Evolutionary conservation across 2,329 filamentous ascomycete genomes (phyloP), one percentile per base, ranked within the genome.

Genomic region (Coleophoma crateriformis): DNA sequence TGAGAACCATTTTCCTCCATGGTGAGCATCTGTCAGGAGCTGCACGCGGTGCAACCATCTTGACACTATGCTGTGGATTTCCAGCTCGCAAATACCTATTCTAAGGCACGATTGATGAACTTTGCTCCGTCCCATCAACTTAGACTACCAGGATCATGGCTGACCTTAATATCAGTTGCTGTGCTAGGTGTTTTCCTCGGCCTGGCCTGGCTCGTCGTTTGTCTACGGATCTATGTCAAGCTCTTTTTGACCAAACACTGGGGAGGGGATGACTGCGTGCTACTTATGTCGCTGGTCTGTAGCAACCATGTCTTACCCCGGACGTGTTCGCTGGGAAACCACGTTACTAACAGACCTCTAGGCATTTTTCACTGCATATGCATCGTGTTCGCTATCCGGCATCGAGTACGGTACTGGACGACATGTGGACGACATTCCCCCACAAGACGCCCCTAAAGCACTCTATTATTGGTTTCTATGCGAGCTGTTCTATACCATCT

Each of bases 401-500:
- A 40, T 61, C 1, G 45, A 49, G 17, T 56, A 55, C 33, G 60
- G 61, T 5, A 57, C 47, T 20, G 61, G 60, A 17, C 44, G 49
- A 32, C 58, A 58, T 37, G 13, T 52, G 2, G 22, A 44, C 8
- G 45, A 54, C 14, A 54, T 61, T 17, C 33, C 50, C 13, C 34
- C 19, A 4, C 17, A 43, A 32, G 46, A 59, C 38, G 17, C 58
- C 4, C 50, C 57, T 2, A 54, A 43, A 38, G 57, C 59, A 7
- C 38, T 60, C 1, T 50, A 50, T 34, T 57, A 47, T 39, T 81
- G 75, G 76, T 81, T 74, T 65, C 68, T 80, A n/a, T 76, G 75
- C 54, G 77, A 80, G 56, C 64, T 76, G n/a, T 71, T 73, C 53
- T 81, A 81, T 59, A 70, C 74, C 7, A 61, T 76, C 48, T 67